Base-by-base conservation (phyloP, 768 basidiomycete species). In the Rhodotorula babjevae region DNA sequence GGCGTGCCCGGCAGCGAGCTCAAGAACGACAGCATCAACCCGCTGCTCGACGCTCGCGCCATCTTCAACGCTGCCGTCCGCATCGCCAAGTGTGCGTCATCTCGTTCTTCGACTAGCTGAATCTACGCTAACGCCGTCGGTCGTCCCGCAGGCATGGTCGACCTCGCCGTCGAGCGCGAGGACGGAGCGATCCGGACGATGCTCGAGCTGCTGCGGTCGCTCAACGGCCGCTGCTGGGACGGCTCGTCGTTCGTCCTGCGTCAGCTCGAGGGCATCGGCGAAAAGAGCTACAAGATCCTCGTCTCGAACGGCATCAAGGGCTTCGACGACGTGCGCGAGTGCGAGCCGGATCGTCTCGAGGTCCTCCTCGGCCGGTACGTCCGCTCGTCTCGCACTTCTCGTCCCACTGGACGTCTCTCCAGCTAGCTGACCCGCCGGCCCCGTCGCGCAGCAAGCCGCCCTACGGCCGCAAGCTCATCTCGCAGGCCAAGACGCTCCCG, bases 201-300 rank as follows among this genome's bases (percentile, higher is more conserved):
- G 0, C 82, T 95, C 21, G 91, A 94, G 81, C 78, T 93, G 88
- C 80, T 89, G 36, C 88, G 94, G 19, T 90, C 88, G 75, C 78
- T 97, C 50, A 85, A 84, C 64, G 91, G 91, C 9, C 92, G 89
- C 77, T 89, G 92, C 56, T 98, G 95, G 95, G 94, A 97, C 77
- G 89, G 93, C 77, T 83, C 90, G 29, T 87, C 92, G 10, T 83
- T 88, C 23, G 89, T 95, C 14, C 85, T 98, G 65, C 85, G 90
- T 23, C 95, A 98, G 80, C 85, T 98, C 62, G 88, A 90, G 47
- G 87, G 88, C n/a, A 88, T 98, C 55, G 95, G 94, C 46, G 91
- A 93, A 78, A 92, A 92, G n/a, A 31, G 71, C 47, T 64, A 68
- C 64, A 67, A 67, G 71, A 56, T 67, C 1, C 69, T 79, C 56